phyloP scores from a whole-genome alignment of 2,329 filamentous ascomycete species.

The Beauveria australis region DNA sequence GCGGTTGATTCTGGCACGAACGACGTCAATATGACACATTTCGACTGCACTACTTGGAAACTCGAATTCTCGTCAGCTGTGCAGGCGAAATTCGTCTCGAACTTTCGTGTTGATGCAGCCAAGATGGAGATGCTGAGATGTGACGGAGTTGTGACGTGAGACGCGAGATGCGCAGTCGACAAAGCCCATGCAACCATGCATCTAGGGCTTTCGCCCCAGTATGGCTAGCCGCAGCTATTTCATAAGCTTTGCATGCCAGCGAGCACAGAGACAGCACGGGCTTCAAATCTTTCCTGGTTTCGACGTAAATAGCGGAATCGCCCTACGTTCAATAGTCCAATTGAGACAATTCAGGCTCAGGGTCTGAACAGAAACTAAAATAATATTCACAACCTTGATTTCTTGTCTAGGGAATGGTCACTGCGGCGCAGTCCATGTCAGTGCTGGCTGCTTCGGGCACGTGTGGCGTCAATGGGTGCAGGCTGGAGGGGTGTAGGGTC shows the following conservation, averaged over 20 bases:
- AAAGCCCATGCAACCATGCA: neutral
- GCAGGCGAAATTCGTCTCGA: neutral
- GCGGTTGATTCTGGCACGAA: no score
- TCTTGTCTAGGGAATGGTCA: neutral
- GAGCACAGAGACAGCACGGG: neutral
- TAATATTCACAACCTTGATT: neutral
- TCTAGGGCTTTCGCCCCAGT: neutral
- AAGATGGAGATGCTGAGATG: neutral
- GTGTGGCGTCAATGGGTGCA: neutral
- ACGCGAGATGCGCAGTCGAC: neutral
- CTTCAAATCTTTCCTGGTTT: no score
- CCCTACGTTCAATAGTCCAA: neutral
- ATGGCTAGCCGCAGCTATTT: neutral
- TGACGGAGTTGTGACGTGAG: slow-evolving; percentile 1
- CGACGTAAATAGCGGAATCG: neutral
- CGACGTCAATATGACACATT: no score
- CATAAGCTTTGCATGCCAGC: neutral
- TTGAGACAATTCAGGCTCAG: neutral
- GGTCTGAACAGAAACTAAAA: neutral
- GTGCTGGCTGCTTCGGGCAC: neutral
- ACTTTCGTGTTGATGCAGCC: neutral
- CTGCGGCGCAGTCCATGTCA: neutral
- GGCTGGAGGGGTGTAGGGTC: neutral
- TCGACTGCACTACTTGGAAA: no score
- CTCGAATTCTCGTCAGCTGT: neutral